Conservation (phyloP, 2,329 filamentous ascomycete species). For the Seiridium unicorne region DNA sequence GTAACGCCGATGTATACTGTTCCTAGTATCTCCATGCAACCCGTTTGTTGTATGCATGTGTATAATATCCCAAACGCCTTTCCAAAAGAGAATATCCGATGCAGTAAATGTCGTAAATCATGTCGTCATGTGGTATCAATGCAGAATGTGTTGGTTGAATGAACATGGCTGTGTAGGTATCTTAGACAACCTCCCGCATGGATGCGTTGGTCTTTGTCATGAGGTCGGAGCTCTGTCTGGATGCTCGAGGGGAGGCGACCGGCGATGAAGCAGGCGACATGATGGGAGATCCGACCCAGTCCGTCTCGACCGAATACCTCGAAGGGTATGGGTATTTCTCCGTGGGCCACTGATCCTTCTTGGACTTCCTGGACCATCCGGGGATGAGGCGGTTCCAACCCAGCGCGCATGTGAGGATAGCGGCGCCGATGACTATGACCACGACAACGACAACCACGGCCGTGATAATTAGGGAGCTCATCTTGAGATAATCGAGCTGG, state of each 20-base stretch:
- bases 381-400: constrained; percentile 2
- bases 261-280: not conserved
- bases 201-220: not conserved
- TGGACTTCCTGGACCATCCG: not conserved
- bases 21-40: not conserved
- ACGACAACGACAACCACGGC: constrained; percentile 2
- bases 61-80: not conserved
- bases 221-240: constrained; percentile 3
- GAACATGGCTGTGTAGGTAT: not conserved
- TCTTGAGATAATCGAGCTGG: not conserved
- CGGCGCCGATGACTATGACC: constrained; percentile 1
- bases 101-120: not conserved
- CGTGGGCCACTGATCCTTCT: not conserved
- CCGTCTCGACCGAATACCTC: not conserved
- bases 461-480: not conserved
- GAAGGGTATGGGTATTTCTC: not conserved
- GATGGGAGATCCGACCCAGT: constrained; percentile 7
- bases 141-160: not conserved
- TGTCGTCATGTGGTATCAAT: not conserved
- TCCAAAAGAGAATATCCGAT: not conserved
- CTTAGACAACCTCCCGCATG: not conserved
- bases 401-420: not conserved
- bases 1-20: not conserved
- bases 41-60: not conserved
- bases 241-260: constrained; percentile 3